Conservation (phyloP, 139 green algal genomes). For the Dunaliella primolecta region DNA sequence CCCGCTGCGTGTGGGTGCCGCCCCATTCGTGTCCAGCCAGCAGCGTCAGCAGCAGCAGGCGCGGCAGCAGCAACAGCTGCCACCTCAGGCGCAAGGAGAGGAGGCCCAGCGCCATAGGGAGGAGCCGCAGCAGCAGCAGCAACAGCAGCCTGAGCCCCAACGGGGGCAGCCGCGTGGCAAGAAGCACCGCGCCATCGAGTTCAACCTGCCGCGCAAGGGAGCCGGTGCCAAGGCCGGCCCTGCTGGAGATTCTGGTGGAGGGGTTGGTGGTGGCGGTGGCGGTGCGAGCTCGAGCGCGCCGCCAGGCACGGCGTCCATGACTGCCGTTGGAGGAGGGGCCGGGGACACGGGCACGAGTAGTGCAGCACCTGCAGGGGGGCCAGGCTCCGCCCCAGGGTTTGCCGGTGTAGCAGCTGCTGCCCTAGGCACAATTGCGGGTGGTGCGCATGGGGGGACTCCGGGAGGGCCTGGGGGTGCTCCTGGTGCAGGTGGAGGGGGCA, state of each 20-base stretch:
- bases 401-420: too few relatives aligned
- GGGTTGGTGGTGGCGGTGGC: too few relatives aligned
- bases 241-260: too few relatives aligned
- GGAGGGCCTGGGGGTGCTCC: neutral
- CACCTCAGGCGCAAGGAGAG: neutral
- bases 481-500: neutral
- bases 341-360: too few relatives aligned
- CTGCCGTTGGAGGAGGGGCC: neutral
- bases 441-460: neutral
- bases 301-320: neutral
- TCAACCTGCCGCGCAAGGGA: neutral
- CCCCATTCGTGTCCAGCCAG: neutral
- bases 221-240: neutral
- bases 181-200: neutral
- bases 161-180: neutral
- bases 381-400: too few relatives aligned
- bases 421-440: neutral
- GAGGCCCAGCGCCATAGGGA: too few relatives aligned
- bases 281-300: neutral
- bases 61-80: neutral
- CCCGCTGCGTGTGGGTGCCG: neutral
- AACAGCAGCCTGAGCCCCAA: neutral
- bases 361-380: too few relatives aligned
- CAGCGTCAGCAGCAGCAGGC: neutral
- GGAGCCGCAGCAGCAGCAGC: neutral